A percentile compares a stretch with the other conserved stretches of the same genome.
Evolutionary conservation across 2,329 filamentous ascomycete species (phyloP).

Genomic region (Cladosporium velox): DNA sequence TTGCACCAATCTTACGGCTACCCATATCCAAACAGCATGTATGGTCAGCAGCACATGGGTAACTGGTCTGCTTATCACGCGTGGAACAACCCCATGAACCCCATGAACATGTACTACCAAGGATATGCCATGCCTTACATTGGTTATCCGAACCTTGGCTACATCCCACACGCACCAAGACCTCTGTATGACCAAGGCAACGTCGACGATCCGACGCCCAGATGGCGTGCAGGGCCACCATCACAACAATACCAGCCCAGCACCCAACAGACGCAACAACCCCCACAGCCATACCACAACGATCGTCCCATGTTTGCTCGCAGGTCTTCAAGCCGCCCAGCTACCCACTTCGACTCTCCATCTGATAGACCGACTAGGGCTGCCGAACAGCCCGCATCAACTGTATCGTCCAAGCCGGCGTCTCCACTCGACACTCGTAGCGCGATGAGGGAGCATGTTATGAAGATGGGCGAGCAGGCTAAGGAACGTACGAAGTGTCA

Average conservation of each 20-base stretch:
- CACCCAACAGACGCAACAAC: background rate
- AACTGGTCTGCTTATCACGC: constrained; percentile 1
- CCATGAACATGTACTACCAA: background rate
- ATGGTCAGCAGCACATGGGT: background rate
- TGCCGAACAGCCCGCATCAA: background rate
- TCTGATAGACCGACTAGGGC: background rate
- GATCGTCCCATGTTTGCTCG: background rate
- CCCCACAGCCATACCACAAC: background rate
- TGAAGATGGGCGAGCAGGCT: constrained; percentile 24
- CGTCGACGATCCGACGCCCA: background rate
- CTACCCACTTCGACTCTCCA: background rate
- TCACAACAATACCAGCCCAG: background rate
- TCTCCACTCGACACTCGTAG: constrained; percentile 14
- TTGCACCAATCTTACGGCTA: background rate
- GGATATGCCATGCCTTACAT: background rate
- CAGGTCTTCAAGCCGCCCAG: background rate
- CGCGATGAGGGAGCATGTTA: constrained; percentile 17
- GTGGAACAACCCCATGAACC: background rate
- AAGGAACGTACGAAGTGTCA: constrained; percentile 33
- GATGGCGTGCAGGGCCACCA: background rate
- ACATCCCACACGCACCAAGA: background rate
- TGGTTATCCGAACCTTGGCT: background rate
- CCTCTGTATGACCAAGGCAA: background rate
- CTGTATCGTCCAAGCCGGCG: background rate
- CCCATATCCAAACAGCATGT: background rate